A percentile compares a stretch with the other conserved stretches of the same genome.
Evolutionary conservation across 139 green algal genomes (phyloP).

Genomic region (Closterium sp.): DNA sequence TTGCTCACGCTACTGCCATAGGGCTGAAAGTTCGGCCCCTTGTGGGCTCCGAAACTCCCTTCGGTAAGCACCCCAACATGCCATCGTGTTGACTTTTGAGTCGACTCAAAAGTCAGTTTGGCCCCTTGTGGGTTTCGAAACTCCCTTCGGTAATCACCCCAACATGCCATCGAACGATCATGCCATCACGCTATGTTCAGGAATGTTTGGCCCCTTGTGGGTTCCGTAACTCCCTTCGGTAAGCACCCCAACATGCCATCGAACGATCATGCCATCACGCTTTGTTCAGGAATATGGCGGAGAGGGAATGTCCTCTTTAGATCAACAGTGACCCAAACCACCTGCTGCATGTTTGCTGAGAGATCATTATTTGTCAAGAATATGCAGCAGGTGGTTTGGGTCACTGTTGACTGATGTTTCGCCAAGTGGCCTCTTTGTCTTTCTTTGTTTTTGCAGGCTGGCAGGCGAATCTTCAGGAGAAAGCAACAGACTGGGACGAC

Average conservation of each 20-base stretch:
- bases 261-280: neutral
- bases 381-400: neutral
- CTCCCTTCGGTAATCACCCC: neutral
- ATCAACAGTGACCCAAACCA: too few relatives aligned
- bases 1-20: neutral
- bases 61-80: conserved; percentile 4
- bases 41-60: neutral
- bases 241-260: too few relatives aligned
- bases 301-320: too few relatives aligned
- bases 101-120: conserved; percentile 33
- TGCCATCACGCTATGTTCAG: too few relatives aligned
- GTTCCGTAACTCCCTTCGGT: too few relatives aligned
- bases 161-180: too few relatives aligned
- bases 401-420: neutral
- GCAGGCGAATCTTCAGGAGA: conserved; percentile 40
- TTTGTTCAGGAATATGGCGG: too few relatives aligned
- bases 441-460: conserved; percentile 1
- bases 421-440: neutral
- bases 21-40: conserved; percentile 34
- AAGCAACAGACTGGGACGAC: conserved; percentile 36
- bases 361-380: neutral
- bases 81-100: conserved; percentile 4
- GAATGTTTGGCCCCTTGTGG: too few relatives aligned
- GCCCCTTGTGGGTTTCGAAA: conserved; percentile 1
- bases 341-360: neutral